Percentiles rank a stretch among this genome's conserved stretches.
Conservation (phyloP, 2,329 filamentous ascomycete species). For the Aspergillus brunneoviolaceus region DNA sequence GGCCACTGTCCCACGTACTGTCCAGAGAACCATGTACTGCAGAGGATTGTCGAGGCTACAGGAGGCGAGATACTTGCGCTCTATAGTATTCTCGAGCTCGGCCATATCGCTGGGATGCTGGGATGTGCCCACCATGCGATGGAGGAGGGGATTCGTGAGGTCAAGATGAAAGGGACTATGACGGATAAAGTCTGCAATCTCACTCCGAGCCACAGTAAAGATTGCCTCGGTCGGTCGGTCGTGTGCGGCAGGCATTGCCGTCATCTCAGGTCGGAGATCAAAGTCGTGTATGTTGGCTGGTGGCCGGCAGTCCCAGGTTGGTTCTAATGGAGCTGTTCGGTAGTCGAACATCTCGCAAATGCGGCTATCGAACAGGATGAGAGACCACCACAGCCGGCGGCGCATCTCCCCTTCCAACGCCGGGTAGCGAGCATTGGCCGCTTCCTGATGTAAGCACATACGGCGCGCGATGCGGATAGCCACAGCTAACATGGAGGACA, state of each 20-base stretch:
- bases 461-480: constrained; percentile 67
- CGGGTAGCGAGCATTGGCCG: constrained; percentile 45
- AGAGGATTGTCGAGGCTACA: not conserved
- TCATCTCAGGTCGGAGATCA: constrained; percentile 44
- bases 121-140: not conserved
- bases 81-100: not conserved
- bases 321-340: constrained; percentile 36
- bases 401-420: constrained; percentile 67
- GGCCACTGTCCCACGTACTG: not conserved
- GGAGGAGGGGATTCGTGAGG: not conserved
- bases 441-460: constrained; percentile 67
- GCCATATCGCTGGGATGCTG: not conserved
- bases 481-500: constrained; percentile 62
- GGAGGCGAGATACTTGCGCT: not conserved
- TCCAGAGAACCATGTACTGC: not conserved
- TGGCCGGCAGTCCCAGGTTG: constrained; percentile 46
- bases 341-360: constrained; percentile 65
- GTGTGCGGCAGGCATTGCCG: constrained; percentile 27
- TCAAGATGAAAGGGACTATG: constrained; percentile 30
- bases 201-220: constrained; percentile 46
- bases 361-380: constrained; percentile 67
- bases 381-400: constrained; percentile 71
- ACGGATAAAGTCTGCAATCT: constrained; percentile 44
- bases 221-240: constrained; percentile 41
- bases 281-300: constrained; percentile 47